Conservation (phyloP, 768 basidiomycete species). For the Daedaleopsis sinensis region DNA sequence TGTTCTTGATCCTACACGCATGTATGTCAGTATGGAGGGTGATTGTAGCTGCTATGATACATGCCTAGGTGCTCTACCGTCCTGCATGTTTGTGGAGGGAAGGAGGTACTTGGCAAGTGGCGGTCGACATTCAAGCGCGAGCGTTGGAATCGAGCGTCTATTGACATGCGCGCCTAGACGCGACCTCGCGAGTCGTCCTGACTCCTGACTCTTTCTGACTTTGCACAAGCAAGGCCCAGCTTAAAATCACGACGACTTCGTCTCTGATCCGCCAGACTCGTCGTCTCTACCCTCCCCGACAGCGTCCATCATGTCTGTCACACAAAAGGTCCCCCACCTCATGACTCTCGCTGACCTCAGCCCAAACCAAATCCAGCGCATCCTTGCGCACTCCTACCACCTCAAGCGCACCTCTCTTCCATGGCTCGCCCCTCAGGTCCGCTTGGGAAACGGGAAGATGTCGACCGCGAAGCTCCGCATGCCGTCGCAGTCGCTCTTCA, state of each 20-base stretch:
- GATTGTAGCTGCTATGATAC: not conserved
- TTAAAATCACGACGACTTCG: too few relatives aligned
- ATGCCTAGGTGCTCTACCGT: constrained; percentile 2
- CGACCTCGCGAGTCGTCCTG: too few relatives aligned
- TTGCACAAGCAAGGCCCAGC: too few relatives aligned
- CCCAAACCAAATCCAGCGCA: constrained; percentile 67
- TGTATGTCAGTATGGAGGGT: not conserved
- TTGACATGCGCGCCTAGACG: too few relatives aligned
- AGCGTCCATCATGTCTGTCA: not conserved
- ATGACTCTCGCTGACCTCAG: constrained; percentile 90
- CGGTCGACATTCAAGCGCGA: too few relatives aligned
- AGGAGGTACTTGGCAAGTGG: too few relatives aligned
- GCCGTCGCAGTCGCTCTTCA: constrained; percentile 75
- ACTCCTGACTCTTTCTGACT: too few relatives aligned
- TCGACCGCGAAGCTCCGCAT: constrained; percentile 45
- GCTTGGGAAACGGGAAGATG: constrained; percentile 33
- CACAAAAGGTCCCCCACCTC: constrained; percentile 58
- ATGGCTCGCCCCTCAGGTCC: constrained; percentile 61
- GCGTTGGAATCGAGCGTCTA: too few relatives aligned
- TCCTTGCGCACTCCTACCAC: constrained; percentile 64
- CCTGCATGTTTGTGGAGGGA: not conserved
- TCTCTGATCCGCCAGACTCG: too few relatives aligned
- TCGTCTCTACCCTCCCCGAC: too few relatives aligned
- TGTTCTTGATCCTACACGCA: constrained; percentile 80
- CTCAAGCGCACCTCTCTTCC: constrained; percentile 67